Conservation (phyloP, 257 asterid genomes). For the Solanum lycopersicoides region DNA sequence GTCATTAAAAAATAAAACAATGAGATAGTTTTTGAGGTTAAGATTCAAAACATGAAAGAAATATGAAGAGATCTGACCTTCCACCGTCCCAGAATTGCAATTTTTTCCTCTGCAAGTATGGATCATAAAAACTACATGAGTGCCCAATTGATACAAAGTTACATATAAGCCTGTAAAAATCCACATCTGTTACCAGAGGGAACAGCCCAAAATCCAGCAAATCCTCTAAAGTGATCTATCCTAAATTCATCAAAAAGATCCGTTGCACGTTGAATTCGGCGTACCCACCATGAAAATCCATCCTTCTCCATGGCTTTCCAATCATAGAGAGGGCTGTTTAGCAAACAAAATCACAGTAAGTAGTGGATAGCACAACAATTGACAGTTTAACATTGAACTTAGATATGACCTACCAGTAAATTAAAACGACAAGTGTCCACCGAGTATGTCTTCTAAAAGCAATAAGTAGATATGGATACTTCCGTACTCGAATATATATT, state of each 20-base stretch:
- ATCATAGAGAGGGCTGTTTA: conserved; percentile 81
- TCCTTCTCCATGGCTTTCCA: conserved; percentile 95
- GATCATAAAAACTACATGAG: not conserved
- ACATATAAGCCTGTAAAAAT: not conserved
- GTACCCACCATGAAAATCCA: conserved; percentile 90
- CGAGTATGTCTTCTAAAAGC: not conserved
- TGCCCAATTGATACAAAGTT: not conserved
- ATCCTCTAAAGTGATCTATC: conserved; percentile 96
- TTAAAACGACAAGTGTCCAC: not conserved
- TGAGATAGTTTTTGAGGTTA: conserved; percentile 9
- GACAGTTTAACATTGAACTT: not conserved
- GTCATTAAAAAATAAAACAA: conserved; percentile 24
- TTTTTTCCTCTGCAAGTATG: conserved; percentile 67
- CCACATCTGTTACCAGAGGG: conserved; percentile 65
- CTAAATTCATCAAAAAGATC: conserved; percentile 89
- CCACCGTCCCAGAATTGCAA: conserved; percentile 81
- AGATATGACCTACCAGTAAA: not conserved
- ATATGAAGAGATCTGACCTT: conserved; percentile 45
- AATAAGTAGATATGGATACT: not conserved
- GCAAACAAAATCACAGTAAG: conserved; percentile 7
- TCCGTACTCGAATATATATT: not conserved
- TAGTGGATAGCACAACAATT: not conserved
- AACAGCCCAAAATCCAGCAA: conserved; percentile 99
- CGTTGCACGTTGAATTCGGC: conserved; percentile 72
- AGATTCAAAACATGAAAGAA: conserved; percentile 3